A percentile compares a stretch with the other conserved stretches of the same genome.
Conservation (phyloP, 2,329 filamentous ascomycete genomes). For the Exserohilum turcica region DNA sequence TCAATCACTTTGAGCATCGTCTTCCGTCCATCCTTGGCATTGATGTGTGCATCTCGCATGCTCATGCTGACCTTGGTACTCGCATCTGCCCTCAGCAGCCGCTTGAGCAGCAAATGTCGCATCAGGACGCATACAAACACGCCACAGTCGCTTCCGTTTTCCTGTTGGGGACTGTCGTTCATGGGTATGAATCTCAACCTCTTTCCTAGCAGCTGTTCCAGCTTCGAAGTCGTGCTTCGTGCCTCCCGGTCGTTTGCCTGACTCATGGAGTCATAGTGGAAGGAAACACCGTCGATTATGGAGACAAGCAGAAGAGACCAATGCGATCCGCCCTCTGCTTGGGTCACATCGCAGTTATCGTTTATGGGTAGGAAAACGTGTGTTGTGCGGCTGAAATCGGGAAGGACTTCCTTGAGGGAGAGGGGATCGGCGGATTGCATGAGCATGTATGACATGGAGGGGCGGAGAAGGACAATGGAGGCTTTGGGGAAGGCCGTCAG, state of each 20-base stretch:
- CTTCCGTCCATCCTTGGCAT: constrained; percentile 79
- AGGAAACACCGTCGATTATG: constrained; percentile 85
- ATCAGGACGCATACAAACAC: constrained; percentile 96
- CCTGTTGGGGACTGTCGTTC: constrained; percentile 84
- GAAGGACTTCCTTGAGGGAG: constrained; percentile 69
- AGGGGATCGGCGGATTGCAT: constrained; percentile 70
- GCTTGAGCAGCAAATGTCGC: constrained; percentile 87
- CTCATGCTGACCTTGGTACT: constrained; percentile 93
- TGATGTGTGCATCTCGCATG: constrained; percentile 81
- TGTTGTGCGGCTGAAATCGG: constrained; percentile 78
- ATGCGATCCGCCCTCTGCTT: constrained; percentile 87
- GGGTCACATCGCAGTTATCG: constrained; percentile 78
- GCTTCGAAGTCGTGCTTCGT: constrained; percentile 68
- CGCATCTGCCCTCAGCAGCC: constrained; percentile 77
- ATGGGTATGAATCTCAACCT: constrained; percentile 78
- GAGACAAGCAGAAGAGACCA: constrained; percentile 94
- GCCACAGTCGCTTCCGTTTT: constrained; percentile 91
- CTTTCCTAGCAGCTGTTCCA: constrained; percentile 70
- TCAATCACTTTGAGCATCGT: constrained; percentile 93
- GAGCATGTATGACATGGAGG: constrained; percentile 90
- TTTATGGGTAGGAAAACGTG: constrained; percentile 97
- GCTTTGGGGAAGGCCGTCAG: constrained; percentile 79
- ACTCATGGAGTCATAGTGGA: constrained; percentile 91
- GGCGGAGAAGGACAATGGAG: constrained; percentile 86
- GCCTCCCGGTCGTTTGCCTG: constrained; percentile 78